Evolutionary conservation across 2,329 filamentous ascomycete genomes (phyloP).

Genomic region (Coniochaeta sp.): DNA sequence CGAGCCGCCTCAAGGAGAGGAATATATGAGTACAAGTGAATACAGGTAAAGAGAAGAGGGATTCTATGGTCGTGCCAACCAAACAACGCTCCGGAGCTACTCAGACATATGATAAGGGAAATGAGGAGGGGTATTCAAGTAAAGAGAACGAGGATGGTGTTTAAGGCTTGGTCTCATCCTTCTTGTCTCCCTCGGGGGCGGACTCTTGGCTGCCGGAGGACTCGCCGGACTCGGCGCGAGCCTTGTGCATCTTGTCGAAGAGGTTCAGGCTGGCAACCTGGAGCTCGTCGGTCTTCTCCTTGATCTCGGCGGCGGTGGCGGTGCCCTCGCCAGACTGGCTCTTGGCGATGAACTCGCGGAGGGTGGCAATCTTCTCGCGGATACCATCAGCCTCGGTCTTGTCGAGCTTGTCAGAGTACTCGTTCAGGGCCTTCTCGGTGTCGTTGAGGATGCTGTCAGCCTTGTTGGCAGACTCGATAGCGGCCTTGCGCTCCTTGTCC

Average conservation of each 20-base stretch:
- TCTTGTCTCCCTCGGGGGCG: conserved; percentile 65
- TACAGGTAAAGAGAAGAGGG: conserved; percentile 25
- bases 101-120: conserved; percentile 19
- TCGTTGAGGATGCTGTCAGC: conserved; percentile 95
- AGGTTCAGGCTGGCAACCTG: conserved; percentile 92
- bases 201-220: conserved; percentile 41
- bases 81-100: conserved; percentile 17
- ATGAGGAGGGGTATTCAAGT: conserved; percentile 17
- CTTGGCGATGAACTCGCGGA: conserved; percentile 88
- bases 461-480: conserved; percentile 95
- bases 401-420: conserved; percentile 92
- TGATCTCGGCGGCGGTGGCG: conserved; percentile 84
- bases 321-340: conserved; percentile 87
- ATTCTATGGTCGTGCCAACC: conserved; percentile 13
- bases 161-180: conserved; percentile 65
- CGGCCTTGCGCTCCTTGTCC: conserved; percentile 93
- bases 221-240: conserved; percentile 61
- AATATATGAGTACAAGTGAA: conserved; percentile 17
- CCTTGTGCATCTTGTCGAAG: conserved; percentile 99
- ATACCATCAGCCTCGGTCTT: conserved; percentile 91
- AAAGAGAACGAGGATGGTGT: conserved; percentile 11
- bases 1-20: background rate
- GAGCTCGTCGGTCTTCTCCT: conserved; percentile 97
- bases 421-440: conserved; percentile 96
- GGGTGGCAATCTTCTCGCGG: conserved; percentile 81